phyloP scores from a whole-genome alignment of 495 filamentous ascomycete species.

The Collariella sp. region DNA sequence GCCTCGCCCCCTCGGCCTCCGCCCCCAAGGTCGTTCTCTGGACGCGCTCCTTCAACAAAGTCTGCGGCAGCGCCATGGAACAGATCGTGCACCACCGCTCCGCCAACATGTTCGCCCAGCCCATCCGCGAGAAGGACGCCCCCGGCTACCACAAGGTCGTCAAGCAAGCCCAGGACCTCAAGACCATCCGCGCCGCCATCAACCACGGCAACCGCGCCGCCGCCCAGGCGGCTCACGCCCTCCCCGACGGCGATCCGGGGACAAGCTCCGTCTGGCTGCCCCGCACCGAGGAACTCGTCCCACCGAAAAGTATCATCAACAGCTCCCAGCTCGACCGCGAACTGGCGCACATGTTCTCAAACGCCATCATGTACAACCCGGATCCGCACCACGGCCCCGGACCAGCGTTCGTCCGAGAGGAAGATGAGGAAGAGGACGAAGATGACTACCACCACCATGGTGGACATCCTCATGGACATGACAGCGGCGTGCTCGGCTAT shows the following conservation, averaged over 20 bases:
- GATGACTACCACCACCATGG: conserved; percentile 17
- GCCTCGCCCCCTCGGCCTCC: not conserved
- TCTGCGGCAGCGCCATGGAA: conserved; percentile 70
- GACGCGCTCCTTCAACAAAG: conserved; percentile 69
- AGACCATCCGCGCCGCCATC: conserved; percentile 72
- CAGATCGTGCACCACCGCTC: conserved; percentile 78
- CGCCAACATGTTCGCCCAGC: conserved; percentile 77
- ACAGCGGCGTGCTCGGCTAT: conserved; percentile 42
- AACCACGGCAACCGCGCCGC: conserved; percentile 68
- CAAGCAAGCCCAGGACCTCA: conserved; percentile 79
- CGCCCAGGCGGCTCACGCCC: conserved; percentile 47
- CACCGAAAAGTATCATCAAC: conserved; percentile 88
- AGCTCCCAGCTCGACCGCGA: conserved; percentile 90
- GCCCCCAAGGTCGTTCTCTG: conserved; percentile 54
- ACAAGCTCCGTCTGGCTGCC: conserved; percentile 53
- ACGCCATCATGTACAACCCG: conserved; percentile 95
- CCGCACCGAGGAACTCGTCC: conserved; percentile 63
- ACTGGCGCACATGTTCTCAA: conserved; percentile 94
- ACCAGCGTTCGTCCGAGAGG: conserved; percentile 41
- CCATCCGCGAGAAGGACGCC: conserved; percentile 75
- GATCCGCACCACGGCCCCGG: conserved; percentile 61
- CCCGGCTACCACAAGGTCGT: conserved; percentile 85
- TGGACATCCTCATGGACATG: conserved; percentile 14
- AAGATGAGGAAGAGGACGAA: conserved; percentile 24
- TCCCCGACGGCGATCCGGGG: conserved; percentile 35